These are phyloP conservation scores for Theobroma grandiflorum DNA, from an alignment of 441 rosid species.

Conservation along the genomic window DNA sequence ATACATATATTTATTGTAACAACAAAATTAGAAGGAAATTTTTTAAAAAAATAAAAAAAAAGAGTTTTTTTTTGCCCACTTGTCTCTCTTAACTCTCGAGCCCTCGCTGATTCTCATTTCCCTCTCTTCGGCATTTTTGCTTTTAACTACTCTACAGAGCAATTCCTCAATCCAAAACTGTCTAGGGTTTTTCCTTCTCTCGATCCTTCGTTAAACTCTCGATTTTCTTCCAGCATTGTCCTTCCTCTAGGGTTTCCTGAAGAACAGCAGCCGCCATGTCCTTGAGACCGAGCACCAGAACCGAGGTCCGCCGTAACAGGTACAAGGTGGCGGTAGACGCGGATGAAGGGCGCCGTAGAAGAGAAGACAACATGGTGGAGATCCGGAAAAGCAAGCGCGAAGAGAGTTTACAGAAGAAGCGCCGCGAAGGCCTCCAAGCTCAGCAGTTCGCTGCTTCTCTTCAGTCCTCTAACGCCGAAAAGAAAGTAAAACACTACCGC, in stretches of 20 bases:
- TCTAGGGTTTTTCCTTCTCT: background rate
- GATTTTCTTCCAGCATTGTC: background rate
- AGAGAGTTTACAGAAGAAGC: conserved; percentile 76
- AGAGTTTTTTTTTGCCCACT: background rate
- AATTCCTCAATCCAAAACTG: background rate
- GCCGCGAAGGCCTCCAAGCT: conserved; percentile 69
- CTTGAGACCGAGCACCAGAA: conserved; percentile 69
- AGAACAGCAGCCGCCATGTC: conserved; percentile 49
- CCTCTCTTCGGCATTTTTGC: background rate
- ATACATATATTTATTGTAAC: too few species aligned
- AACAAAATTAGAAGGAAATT: too few species aligned
- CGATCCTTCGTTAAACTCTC: background rate
- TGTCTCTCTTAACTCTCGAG: background rate
- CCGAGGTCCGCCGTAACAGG: conserved; percentile 72
- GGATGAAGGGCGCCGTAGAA: conserved; percentile 74
- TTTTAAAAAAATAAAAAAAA: too few species aligned
- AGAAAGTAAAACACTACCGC: conserved; percentile 42
- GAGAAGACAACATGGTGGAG: conserved; percentile 82
- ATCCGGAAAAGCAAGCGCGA: conserved; percentile 78
- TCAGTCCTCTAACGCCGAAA: conserved; percentile 48
- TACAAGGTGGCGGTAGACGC: conserved; percentile 79
- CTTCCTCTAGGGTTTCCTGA: conserved; percentile 7
- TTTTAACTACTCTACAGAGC: background rate
- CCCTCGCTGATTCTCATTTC: background rate
- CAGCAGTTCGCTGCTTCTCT: conserved; percentile 52